Evolutionary conservation across 2,329 filamentous ascomycete genomes (phyloP).

Genomic region (Trichoderma guizhouense): DNA sequence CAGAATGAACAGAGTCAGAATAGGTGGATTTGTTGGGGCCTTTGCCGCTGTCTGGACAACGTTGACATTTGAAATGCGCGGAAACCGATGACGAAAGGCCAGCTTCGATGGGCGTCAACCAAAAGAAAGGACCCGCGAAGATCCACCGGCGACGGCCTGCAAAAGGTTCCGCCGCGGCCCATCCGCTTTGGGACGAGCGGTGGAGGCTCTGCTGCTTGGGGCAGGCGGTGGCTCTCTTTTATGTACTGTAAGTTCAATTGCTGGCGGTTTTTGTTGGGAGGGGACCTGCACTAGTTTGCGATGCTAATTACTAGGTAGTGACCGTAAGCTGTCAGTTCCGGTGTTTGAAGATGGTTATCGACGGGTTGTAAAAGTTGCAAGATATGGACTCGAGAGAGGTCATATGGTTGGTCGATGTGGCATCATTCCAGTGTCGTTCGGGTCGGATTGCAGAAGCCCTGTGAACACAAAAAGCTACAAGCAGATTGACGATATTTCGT

Average conservation of each 20-base stretch:
- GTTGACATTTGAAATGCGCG: neutral
- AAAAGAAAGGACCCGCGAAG: neutral
- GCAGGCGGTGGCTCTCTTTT: neutral
- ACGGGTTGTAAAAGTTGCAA: neutral
- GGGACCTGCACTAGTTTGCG: neutral
- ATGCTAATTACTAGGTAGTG: neutral
- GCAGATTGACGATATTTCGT: neutral
- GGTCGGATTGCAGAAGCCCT: neutral
- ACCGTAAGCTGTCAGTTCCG: neutral
- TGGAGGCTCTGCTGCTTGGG: neutral
- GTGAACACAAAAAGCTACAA: neutral
- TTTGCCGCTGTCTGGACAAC: neutral
- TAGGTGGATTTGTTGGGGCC: neutral
- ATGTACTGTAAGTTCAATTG: neutral
- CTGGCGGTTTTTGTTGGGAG: neutral
- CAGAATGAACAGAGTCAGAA: neutral
- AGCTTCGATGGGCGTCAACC: neutral
- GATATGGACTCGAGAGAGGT: neutral
- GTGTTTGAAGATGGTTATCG: neutral
- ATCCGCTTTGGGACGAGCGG: neutral
- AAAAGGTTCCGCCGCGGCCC: slow-evolving; percentile 2
- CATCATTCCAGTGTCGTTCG: neutral
- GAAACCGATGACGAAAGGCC: slow-evolving; percentile 18
- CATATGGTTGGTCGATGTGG: neutral
- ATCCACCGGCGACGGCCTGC: neutral